Conservation (phyloP, 2,329 filamentous ascomycete genomes). For the Colletotrichum endophyticum region DNA sequence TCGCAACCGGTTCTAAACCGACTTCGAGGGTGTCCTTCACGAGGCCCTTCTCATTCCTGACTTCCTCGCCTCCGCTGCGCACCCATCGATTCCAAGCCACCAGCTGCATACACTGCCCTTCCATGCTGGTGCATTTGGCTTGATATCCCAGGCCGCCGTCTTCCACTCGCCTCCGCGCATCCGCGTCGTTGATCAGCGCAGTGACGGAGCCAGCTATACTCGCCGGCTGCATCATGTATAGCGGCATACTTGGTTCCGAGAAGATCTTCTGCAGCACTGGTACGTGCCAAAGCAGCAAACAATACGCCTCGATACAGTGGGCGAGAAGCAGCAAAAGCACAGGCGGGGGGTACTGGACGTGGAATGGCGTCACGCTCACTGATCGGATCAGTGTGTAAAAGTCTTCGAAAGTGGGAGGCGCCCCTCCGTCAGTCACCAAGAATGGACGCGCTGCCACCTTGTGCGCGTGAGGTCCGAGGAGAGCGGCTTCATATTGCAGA, state of each 20-base stretch:
- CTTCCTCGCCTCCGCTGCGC: background rate
- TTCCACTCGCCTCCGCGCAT: constrained; percentile 38
- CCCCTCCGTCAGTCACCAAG: constrained; percentile 54
- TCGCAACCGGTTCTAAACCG: constrained; percentile 12
- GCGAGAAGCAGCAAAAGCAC: constrained; percentile 40
- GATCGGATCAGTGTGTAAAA: constrained; percentile 38
- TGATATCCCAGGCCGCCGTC: constrained; percentile 48
- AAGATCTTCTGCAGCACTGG: constrained; percentile 28
- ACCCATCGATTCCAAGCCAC: constrained; percentile 41
- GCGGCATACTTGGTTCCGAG: constrained; percentile 35
- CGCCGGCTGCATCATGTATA: constrained; percentile 45
- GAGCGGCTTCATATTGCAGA: constrained; percentile 55
- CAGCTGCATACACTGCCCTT: constrained; percentile 45
- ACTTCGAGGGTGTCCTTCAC: constrained; percentile 14
- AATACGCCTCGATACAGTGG: constrained; percentile 41
- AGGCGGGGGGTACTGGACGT: constrained; percentile 35
- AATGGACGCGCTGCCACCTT: constrained; percentile 52
- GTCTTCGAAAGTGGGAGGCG: constrained; percentile 44
- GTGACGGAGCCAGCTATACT: constrained; percentile 40
- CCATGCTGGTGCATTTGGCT: constrained; percentile 39
- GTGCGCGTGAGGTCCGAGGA: constrained; percentile 42
- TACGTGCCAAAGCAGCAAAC: constrained; percentile 29
- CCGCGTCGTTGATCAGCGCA: constrained; percentile 39
- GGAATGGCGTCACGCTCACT: constrained; percentile 34
- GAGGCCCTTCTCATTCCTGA: background rate